Conservation (phyloP, 2,329 filamentous ascomycete species). For the Phaeosphaeriaceae sp. region DNA sequence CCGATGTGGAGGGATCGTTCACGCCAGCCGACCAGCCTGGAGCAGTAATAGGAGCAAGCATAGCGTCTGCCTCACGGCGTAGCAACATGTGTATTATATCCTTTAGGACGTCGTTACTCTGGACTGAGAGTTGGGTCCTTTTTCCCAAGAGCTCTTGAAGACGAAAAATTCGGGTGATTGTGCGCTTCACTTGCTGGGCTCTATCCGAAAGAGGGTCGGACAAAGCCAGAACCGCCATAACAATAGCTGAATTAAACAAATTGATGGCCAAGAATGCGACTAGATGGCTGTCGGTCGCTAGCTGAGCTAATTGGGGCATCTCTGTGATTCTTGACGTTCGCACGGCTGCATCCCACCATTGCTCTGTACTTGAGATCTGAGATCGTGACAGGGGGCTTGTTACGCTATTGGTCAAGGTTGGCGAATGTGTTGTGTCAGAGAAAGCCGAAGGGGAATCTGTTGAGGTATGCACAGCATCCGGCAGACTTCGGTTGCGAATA, state of each 20-base stretch:
- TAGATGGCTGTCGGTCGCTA: slow-evolving; percentile 53
- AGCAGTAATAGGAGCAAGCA: slow-evolving; percentile 9
- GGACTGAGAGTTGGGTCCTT: slow-evolving; percentile 16
- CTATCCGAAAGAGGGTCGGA: slow-evolving; percentile 52
- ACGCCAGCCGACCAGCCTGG: too few relatives aligned
- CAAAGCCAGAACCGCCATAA: slow-evolving; percentile 52
- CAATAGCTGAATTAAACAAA: slow-evolving; percentile 54
- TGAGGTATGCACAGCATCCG: slow-evolving; percentile 9
- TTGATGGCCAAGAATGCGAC: slow-evolving; percentile 56
- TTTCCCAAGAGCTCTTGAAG: slow-evolving; percentile 45
- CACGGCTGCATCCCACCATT: slow-evolving; percentile 50
- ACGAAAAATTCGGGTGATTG: slow-evolving; percentile 52
- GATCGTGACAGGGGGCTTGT: slow-evolving; percentile 13
- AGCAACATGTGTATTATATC: slow-evolving; percentile 22
- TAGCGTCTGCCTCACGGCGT: slow-evolving; percentile 19
- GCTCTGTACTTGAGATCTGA: slow-evolving; percentile 32
- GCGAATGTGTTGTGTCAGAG: not conserved
- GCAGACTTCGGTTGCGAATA: slow-evolving; percentile 10
- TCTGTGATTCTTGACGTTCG: slow-evolving; percentile 49
- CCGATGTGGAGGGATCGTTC: too few relatives aligned
- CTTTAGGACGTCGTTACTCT: slow-evolving; percentile 21
- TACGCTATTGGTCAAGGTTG: slow-evolving; percentile 5
- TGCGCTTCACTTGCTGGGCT: slow-evolving; percentile 53
- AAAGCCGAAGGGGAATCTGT: slow-evolving; percentile 8
- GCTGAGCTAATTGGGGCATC: slow-evolving; percentile 43